Evolutionary conservation across 2,329 filamentous ascomycete genomes (phyloP), one percentile per base, ranked within the genome.

Genomic region (Anthostomella pinea): DNA sequence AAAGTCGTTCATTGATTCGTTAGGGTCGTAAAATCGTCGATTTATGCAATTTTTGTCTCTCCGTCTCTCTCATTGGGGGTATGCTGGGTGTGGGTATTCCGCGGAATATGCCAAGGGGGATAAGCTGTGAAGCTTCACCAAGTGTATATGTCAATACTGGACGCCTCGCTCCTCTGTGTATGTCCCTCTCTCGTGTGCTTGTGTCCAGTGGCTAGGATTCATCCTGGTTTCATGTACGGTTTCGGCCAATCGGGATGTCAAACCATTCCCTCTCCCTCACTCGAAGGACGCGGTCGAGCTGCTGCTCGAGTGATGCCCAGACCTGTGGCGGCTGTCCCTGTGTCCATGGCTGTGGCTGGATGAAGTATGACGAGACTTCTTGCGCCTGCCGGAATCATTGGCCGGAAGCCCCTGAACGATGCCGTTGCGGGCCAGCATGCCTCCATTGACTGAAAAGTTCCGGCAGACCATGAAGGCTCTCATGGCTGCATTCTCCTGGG

Each of bases 391-490:
- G 37, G 76, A 66, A 48, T 72, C 68, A 49, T 71, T 69, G 38
- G 70, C 75, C 10, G 79, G 79, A 23, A 83, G 69, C 32, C 79
- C 79, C 63, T 83, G 79, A 46, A 83, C 78, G 45, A 83, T 81
- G 27, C 79, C 79, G 56, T 83, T 83, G 48, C 79, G 75, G 45
- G 79, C 79, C 46, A 83, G 70, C 88, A 95, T 95, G 60, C 91
- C 91, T 55, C 94, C 89, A 61, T 95, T 96, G 64, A 94, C 87
- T 38, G 88, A 95, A 68, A 96, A 96, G 73, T 95, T 95, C 48
- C 89, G 85, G 73, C 91, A 96, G 51, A 96, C 93, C 80, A 95
- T 91, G 67, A 95, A 97, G 39, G 91, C 91, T 45, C 89, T 85
- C 79, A 94, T 94, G 43, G 91, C 91, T 17, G 91, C 91, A 56